phyloP scores from a whole-genome alignment of 139 green algal species.

The Chlorokybus atmophyticus region DNA sequence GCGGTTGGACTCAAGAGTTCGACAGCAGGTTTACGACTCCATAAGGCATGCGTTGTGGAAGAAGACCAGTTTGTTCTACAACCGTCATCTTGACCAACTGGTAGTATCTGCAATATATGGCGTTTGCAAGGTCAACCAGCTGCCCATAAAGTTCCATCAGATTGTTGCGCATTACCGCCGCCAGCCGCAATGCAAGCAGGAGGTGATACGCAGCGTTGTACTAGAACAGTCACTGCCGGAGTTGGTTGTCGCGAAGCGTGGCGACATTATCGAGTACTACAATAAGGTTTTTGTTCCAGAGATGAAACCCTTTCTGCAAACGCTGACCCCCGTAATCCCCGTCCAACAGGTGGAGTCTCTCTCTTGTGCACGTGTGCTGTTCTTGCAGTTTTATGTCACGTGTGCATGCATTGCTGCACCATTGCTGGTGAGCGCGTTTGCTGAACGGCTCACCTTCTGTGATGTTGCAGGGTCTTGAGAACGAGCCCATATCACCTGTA shows the following conservation, averaged over 20 bases:
- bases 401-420: too few species aligned
- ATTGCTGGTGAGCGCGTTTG: too few species aligned
- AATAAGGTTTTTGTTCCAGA: slow-evolving; percentile 66
- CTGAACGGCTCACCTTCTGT: too few species aligned
- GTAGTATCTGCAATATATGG: slow-evolving; percentile 76
- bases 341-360: too few species aligned
- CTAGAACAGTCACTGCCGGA: slow-evolving; percentile 39
- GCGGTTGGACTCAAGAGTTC: background rate
- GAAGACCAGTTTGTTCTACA: slow-evolving; percentile 70
- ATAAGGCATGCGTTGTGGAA: slow-evolving; percentile 49
- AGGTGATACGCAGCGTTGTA: slow-evolving; percentile 59
- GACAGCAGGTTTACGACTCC: slow-evolving; percentile 42
- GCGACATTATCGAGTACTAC: slow-evolving; percentile 87
- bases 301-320: too few species aligned
- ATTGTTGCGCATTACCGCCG: slow-evolving; percentile 72
- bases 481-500: too few species aligned
- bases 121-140: slow-evolving; percentile 61
- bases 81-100: slow-evolving; percentile 79
- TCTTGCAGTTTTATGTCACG: too few species aligned
- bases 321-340: too few species aligned
- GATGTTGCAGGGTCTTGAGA: too few species aligned
- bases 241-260: slow-evolving; percentile 1
- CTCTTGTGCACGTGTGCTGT: too few species aligned
- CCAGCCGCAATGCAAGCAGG: slow-evolving; percentile 49
- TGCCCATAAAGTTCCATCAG: slow-evolving; percentile 57